Conservation (phyloP, 2,329 filamentous ascomycete species). For the Monosporascus sp. region DNA sequence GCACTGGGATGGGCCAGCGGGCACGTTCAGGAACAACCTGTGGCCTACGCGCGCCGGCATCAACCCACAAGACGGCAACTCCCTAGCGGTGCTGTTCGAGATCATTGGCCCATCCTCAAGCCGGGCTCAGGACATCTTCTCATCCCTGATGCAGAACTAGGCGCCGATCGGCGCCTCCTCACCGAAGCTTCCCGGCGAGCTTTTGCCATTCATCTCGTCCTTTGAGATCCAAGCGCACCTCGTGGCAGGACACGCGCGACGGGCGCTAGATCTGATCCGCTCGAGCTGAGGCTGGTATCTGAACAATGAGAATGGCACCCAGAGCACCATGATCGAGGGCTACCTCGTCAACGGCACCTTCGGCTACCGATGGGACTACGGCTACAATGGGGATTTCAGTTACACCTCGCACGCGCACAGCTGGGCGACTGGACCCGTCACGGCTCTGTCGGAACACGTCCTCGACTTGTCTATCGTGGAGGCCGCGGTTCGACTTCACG, state of each 20-base stretch:
- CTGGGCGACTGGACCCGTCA: slow-evolving; percentile 44
- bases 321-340: slow-evolving; percentile 54
- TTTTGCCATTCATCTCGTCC: slow-evolving; percentile 53
- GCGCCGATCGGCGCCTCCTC: slow-evolving; percentile 47
- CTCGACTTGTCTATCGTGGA: slow-evolving; percentile 36
- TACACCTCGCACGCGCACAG: slow-evolving; percentile 47
- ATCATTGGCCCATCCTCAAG: slow-evolving; percentile 31
- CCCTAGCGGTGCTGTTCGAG: slow-evolving; percentile 46
- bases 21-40: slow-evolving; percentile 50
- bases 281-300: slow-evolving; percentile 57
- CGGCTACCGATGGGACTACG: slow-evolving; percentile 47
- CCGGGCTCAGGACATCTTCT: slow-evolving; percentile 35
- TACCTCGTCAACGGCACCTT: slow-evolving; percentile 52
- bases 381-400: slow-evolving; percentile 43
- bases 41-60: slow-evolving; percentile 36
- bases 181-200: slow-evolving; percentile 52
- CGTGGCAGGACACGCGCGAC: slow-evolving; percentile 37
- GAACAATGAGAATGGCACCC: slow-evolving; percentile 50
- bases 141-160: slow-evolving; percentile 46
- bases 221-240: slow-evolving; percentile 57
- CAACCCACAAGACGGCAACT: slow-evolving; percentile 56
- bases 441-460: slow-evolving; percentile 37
- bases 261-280: slow-evolving; percentile 52
- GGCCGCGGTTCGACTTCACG: slow-evolving; percentile 30
- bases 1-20: slow-evolving; percentile 43